These are phyloP conservation scores for Chamaecrista fasciculata DNA, from an alignment of 306 rosid species.

Conservation along the genomic window DNA sequence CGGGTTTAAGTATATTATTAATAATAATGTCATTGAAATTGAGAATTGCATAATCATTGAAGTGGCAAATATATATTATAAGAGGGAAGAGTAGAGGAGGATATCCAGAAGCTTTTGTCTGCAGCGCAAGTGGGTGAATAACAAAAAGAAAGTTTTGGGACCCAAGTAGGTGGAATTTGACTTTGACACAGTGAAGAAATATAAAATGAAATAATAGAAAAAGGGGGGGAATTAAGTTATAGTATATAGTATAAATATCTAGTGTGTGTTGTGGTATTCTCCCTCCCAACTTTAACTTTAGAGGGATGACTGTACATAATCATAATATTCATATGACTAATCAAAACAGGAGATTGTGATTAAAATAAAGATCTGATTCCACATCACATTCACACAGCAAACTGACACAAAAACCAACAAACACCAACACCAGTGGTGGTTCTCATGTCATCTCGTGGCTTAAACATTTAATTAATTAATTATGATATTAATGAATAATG, in stretches of 20 bases:
- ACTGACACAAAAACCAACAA: constrained; percentile 42
- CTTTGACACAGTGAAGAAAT: constrained; percentile 38
- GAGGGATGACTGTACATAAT: constrained; percentile 38
- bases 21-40: neutral
- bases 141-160: constrained; percentile 33
- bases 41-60: neutral
- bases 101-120: constrained; percentile 37
- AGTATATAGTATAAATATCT: neutral
- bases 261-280: constrained; percentile 25
- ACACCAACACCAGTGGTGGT: constrained; percentile 42
- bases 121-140: constrained; percentile 40
- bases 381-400: constrained; percentile 28
- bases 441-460: constrained; percentile 43
- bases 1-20: neutral
- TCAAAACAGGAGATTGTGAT: constrained; percentile 15
- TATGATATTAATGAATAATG: neutral
- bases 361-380: constrained; percentile 29
- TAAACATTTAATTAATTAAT: no score
- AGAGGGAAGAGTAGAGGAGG: neutral
- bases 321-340: constrained; percentile 27
- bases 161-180: constrained; percentile 52
- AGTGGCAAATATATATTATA: constrained; percentile 18
- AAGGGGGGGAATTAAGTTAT: neutral
- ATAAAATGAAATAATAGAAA: constrained; percentile 1
- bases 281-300: constrained; percentile 23